These are phyloP conservation scores for Olyra latifolia DNA, from an alignment of 176 grass and related monocot genomes.

Conservation along the genomic window DNA sequence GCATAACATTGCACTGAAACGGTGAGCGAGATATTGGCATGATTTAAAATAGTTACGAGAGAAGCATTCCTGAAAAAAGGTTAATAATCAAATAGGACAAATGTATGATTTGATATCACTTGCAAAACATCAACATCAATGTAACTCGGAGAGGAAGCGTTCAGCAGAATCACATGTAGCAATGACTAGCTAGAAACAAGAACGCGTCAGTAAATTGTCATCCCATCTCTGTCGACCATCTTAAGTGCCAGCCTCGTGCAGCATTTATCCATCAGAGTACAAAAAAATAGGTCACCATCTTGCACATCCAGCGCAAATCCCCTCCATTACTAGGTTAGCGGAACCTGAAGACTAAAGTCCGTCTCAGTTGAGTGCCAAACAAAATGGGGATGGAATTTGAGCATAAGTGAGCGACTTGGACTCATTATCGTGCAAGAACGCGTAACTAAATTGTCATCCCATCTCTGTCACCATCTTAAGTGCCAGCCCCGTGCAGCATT, in stretches of 20 bases:
- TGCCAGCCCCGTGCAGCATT: conserved; percentile 23
- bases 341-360: no score
- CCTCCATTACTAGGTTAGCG: no score
- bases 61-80: not conserved
- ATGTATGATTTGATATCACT: not conserved
- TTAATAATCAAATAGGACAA: not conserved
- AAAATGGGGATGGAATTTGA: not conserved
- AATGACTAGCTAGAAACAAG: not conserved
- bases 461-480: conserved; percentile 5
- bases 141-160: not conserved
- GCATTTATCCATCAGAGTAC: no score
- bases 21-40: not conserved
- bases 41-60: not conserved
- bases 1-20: not conserved
- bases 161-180: not conserved
- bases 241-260: no score
- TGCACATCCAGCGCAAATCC: no score
- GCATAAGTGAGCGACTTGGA: conserved; percentile 6
- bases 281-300: no score
- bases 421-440: conserved; percentile 9
- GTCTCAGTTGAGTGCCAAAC: conserved; percentile 3
- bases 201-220: no score
- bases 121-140: conserved; percentile 21
- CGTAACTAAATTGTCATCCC: conserved; percentile 12
- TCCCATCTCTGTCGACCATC: no score